Conservation (phyloP, 805 yeast genomes). For the Kuraishia cidri region DNA sequence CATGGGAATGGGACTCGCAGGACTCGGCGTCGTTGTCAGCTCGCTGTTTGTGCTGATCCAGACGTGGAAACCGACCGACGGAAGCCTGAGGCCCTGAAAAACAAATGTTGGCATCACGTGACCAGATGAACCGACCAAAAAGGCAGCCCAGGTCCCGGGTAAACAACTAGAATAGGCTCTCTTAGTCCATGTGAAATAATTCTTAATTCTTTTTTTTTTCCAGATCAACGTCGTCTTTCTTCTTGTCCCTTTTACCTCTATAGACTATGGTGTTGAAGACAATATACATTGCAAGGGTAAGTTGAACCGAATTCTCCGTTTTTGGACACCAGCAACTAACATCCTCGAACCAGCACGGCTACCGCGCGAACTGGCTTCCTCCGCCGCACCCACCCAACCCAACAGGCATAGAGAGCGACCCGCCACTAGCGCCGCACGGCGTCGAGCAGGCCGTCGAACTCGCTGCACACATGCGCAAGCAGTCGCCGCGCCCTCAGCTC, state of each 20-base stretch:
- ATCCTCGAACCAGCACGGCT: conserved; percentile 53
- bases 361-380: conserved; percentile 75
- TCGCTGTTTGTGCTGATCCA: no score
- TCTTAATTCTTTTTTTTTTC: no score
- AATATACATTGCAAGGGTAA: conserved; percentile 55
- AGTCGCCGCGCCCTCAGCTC: conserved; percentile 52
- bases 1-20: conserved; percentile 54
- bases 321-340: neutral
- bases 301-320: conserved; percentile 1
- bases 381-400: conserved; percentile 74
- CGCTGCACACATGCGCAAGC: conserved; percentile 45
- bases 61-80: no score
- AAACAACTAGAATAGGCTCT: no score
- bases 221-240: no score
- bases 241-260: no score
- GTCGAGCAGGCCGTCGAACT: conserved; percentile 79
- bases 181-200: no score
- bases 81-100: no score
- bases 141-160: no score
- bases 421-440: conserved; percentile 83
- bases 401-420: conserved; percentile 87
- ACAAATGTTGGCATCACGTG: no score
- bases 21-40: conserved; percentile 29
- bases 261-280: conserved; percentile 44
- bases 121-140: no score